These are phyloP conservation scores for Breynia disticha DNA, from an alignment of 441 rosid genomes.

Conservation along the genomic window DNA sequence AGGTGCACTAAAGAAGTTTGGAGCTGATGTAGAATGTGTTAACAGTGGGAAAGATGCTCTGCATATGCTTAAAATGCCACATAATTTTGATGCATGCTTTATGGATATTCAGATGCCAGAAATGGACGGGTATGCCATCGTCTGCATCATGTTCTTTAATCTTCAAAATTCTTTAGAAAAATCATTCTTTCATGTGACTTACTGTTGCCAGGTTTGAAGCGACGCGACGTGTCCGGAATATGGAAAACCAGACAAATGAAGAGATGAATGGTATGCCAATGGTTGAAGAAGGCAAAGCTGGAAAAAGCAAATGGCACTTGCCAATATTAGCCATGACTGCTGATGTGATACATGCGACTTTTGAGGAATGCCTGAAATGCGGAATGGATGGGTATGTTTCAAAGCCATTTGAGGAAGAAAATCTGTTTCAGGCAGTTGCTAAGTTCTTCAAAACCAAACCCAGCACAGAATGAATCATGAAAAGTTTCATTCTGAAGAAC, in stretches of 20 bases:
- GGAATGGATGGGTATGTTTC: conserved; percentile 79
- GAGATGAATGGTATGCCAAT: conserved; percentile 21
- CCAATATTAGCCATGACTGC: conserved; percentile 77
- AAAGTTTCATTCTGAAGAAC: too few species aligned
- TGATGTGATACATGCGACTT: conserved; percentile 62
- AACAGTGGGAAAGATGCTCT: conserved; percentile 80
- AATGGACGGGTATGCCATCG: conserved; percentile 98
- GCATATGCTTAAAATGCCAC: conserved; percentile 63
- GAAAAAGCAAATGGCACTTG: conserved; percentile 32
- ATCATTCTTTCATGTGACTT: neutral
- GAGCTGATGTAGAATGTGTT: conserved; percentile 79
- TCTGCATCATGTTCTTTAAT: too few species aligned
- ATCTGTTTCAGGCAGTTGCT: conserved; percentile 60
- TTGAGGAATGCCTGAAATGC: conserved; percentile 46
- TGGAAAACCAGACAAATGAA: conserved; percentile 64
- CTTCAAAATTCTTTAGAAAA: neutral
- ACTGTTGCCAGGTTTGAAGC: conserved; percentile 61
- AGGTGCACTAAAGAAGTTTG: conserved; percentile 90
- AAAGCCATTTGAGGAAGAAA: conserved; percentile 81
- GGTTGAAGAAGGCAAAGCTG: conserved; percentile 17
- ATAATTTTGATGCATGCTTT: conserved; percentile 85
- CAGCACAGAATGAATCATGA: conserved; percentile 8
- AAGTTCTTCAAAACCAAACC: conserved; percentile 55
- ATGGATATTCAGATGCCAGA: conserved; percentile 99
- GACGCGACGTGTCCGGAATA: conserved; percentile 58